Evolutionary conservation across 768 basidiomycete genomes (phyloP), one percentile per base, ranked within the genome.

Genomic region (Panaeolus papilionaceus): DNA sequence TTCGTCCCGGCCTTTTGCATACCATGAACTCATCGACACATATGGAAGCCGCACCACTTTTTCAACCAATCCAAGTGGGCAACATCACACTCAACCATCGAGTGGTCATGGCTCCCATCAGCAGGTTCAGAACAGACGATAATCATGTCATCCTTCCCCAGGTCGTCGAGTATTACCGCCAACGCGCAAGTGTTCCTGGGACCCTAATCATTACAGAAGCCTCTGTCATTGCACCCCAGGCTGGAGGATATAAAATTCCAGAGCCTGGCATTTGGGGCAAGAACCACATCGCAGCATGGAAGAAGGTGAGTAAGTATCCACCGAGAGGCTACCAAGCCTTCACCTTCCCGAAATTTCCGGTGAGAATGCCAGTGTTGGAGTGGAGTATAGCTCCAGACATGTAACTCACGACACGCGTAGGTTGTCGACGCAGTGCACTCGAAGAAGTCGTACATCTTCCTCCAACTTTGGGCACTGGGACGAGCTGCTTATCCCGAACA

Each of bases 191-290:
- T 39, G 70, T 75, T 0, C 82, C 84, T 0, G 89, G 89, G 0
- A 88, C 85, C 0, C 75, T 91, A 11, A 75, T 88, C 61, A 82
- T 92, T 64, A 76, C 86, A 1, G 89, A 92, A 74, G 88, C 81
- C 0, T 87, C 88, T 2, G 77, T 83, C 64, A 84, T 92, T 61
- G 81, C 84, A 0, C 73, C 76, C 1, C 71, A 82, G 12, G 87
- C 88, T 0, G 86, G 84, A 3, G 89, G 88, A 0, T 80, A 76
- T 45, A 20, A 23, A 20, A 61, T 67, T 1, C 75, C 86, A 64
- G 82, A 85, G 0, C 92, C 91, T 1, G 92, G 91, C 0, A 86
- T 92, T 65, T 92, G 85, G 81, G 86, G 74, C n/a, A 74, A 83
- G 1, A 86, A 84, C 23, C 92, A 94, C 69, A 83, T 89, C 39